Evolutionary conservation across 2,329 filamentous ascomycete genomes (phyloP).

Genomic region (Botrytis porri): DNA sequence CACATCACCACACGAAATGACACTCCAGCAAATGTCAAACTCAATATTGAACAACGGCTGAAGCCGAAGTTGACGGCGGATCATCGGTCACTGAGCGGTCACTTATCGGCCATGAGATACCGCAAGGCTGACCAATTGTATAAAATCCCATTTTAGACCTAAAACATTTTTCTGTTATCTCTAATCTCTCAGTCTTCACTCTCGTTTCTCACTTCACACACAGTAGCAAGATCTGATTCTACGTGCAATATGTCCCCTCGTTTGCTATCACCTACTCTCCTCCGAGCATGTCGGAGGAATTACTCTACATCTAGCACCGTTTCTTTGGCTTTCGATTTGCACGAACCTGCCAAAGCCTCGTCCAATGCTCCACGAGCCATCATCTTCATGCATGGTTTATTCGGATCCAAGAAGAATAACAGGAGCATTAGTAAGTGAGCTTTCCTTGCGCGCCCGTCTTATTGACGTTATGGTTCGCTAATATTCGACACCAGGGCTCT

Average conservation of each 20-base stretch:
- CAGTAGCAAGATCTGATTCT: not conserved
- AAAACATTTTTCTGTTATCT: slow-evolving; percentile 13
- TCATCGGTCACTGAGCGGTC: not conserved
- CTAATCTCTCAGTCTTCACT: not conserved
- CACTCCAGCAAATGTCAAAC: not conserved
- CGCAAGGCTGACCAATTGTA: slow-evolving; percentile 13
- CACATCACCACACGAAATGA: not conserved
- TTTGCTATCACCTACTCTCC: slow-evolving; percentile 15
- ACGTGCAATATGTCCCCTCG: slow-evolving; percentile 24
- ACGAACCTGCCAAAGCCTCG: slow-evolving; percentile 53
- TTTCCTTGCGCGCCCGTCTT: slow-evolving; percentile 14
- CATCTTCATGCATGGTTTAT: slow-evolving; percentile 86
- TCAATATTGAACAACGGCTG: too few relatives aligned
- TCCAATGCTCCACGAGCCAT: slow-evolving; percentile 58
- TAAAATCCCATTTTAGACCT: not conserved
- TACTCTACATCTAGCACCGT: slow-evolving; percentile 25
- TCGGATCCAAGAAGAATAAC: slow-evolving; percentile 95
- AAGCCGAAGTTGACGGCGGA: not conserved
- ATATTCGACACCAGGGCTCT: slow-evolving; percentile 57
- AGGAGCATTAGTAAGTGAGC: slow-evolving; percentile 85
- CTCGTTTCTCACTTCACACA: not conserved
- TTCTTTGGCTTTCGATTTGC: slow-evolving; percentile 61
- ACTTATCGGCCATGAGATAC: slow-evolving; percentile 13
- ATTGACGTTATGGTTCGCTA: slow-evolving; percentile 22
- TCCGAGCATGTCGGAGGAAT: slow-evolving; percentile 16